phyloP scores from a whole-genome alignment of 2,329 filamentous ascomycete species.

The Arachnomyces sp. region DNA sequence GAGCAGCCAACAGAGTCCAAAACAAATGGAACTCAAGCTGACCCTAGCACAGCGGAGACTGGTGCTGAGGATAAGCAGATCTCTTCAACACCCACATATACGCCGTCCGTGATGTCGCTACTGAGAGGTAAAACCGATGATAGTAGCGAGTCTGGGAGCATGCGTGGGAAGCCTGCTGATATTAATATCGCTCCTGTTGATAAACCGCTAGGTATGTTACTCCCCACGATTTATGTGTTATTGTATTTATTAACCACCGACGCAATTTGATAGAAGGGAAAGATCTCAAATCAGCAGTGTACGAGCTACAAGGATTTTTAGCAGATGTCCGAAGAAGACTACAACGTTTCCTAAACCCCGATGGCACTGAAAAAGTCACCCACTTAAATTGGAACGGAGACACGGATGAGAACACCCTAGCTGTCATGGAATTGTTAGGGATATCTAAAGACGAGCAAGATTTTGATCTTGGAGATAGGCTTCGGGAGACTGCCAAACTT shows the following conservation, averaged over 20 bases:
- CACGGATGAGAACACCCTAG: slow-evolving; percentile 34
- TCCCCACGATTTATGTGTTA: background rate
- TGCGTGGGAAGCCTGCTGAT: slow-evolving; percentile 27
- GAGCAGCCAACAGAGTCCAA: slow-evolving; percentile 17
- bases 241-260: slow-evolving; percentile 1
- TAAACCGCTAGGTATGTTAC: slow-evolving; percentile 23
- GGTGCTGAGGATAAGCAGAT: slow-evolving; percentile 20
- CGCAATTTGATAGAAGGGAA: slow-evolving; percentile 57
- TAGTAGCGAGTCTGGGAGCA: slow-evolving; percentile 32
- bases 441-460: slow-evolving; percentile 43
- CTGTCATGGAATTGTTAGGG: slow-evolving; percentile 40
- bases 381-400: slow-evolving; percentile 22
- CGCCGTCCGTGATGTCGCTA: slow-evolving; percentile 32
- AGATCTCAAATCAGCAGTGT: slow-evolving; percentile 72
- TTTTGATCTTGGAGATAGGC: slow-evolving; percentile 59
- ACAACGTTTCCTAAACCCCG: slow-evolving; percentile 52
- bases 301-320: slow-evolving; percentile 78
- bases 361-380: slow-evolving; percentile 42
- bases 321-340: slow-evolving; percentile 69
- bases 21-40: slow-evolving; percentile 20
- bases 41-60: slow-evolving; percentile 16
- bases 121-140: slow-evolving; percentile 30
- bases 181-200: slow-evolving; percentile 22
- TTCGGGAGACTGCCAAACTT: slow-evolving; percentile 69
- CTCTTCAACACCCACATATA: slow-evolving; percentile 22